Percentiles rank a stretch among this genome's conserved stretches.
These are phyloP conservation scores for Waltergamsia citrina DNA, from an alignment of 2,329 filamentous ascomycete genomes.

Conservation along the genomic window DNA sequence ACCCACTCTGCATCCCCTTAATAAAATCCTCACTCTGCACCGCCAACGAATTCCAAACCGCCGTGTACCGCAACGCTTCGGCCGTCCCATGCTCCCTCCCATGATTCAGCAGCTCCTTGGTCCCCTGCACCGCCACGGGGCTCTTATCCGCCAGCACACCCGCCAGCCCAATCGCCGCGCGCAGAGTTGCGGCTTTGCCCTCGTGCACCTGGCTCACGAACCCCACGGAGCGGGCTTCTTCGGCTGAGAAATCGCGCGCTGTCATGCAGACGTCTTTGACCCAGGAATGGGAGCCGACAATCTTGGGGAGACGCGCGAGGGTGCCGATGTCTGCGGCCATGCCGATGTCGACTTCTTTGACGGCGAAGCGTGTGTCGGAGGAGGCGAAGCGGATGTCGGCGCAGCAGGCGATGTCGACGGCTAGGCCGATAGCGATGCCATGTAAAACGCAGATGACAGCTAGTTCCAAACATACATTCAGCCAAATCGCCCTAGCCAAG, in stretches of 20 bases:
- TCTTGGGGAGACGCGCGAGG: conserved; percentile 61
- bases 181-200: conserved; percentile 53
- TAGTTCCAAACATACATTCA: conserved; percentile 15
- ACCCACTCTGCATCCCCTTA: conserved; percentile 62
- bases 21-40: conserved; percentile 73
- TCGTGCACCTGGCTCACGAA: conserved; percentile 59
- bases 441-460: conserved; percentile 78
- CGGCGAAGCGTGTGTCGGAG: conserved; percentile 50
- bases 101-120: conserved; percentile 79
- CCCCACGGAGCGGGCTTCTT: conserved; percentile 61
- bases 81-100: conserved; percentile 68
- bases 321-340: conserved; percentile 74
- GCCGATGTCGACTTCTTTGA: conserved; percentile 79
- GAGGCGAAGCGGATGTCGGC: conserved; percentile 63
- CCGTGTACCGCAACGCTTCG: conserved; percentile 75
- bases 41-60: conserved; percentile 78
- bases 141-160: conserved; percentile 66
- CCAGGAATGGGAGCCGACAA: conserved; percentile 63
- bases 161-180: conserved; percentile 54
- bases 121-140: conserved; percentile 78
- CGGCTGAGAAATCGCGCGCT: conserved; percentile 57
- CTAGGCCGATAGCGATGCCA: conserved; percentile 68
- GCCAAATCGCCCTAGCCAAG: not conserved
- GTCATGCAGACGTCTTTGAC: conserved; percentile 70
- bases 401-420: conserved; percentile 62